A percentile compares a stretch with the other conserved stretches of the same genome.
Evolutionary conservation across 2,329 filamentous ascomycete species (phyloP).

Genomic region (Neonectria neomacrospora): DNA sequence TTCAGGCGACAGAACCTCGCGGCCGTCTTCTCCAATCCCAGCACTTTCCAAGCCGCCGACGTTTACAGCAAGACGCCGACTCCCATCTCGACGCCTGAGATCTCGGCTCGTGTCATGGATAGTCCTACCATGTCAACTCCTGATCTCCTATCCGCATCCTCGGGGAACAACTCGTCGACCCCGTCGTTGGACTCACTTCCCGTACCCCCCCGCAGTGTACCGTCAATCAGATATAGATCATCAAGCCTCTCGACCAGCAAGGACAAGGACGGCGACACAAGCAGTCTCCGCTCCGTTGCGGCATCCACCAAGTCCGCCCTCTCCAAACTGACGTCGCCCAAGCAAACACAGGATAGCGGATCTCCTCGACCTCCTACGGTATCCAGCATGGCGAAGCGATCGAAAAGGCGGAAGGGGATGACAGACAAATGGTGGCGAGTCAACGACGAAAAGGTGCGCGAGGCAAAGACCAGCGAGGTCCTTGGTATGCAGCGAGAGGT

Average conservation of each 20-base stretch:
- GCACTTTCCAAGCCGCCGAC: conserved; percentile 79
- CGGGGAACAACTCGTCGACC: conserved; percentile 49
- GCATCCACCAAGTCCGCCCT: conserved; percentile 66
- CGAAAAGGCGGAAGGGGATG: conserved; percentile 66
- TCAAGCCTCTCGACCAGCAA: conserved; percentile 42
- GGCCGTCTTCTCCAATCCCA: conserved; percentile 83
- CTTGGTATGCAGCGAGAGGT: conserved; percentile 95
- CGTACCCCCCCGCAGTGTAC: conserved; percentile 48
- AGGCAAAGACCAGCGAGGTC: conserved; percentile 92
- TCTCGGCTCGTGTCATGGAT: conserved; percentile 51
- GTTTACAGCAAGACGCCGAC: conserved; percentile 75
- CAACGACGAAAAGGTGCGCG: conserved; percentile 95
- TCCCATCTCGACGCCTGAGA: conserved; percentile 60
- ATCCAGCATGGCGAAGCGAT: conserved; percentile 47
- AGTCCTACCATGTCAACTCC: conserved; percentile 60
- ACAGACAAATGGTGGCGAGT: conserved; percentile 94
- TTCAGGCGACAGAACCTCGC: conserved; percentile 87
- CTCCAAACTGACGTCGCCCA: conserved; percentile 59
- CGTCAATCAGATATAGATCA: conserved; percentile 42
- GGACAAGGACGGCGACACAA: conserved; percentile 60
- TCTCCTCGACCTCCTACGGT: conserved; percentile 36
- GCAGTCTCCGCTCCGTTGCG: conserved; percentile 66
- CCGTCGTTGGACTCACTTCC: conserved; percentile 51
- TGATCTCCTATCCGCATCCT: conserved; percentile 57
- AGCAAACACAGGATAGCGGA: conserved; percentile 40